phyloP scores from a whole-genome alignment of 2,329 filamentous ascomycete species.

The Arthrobotrys megalospora region DNA sequence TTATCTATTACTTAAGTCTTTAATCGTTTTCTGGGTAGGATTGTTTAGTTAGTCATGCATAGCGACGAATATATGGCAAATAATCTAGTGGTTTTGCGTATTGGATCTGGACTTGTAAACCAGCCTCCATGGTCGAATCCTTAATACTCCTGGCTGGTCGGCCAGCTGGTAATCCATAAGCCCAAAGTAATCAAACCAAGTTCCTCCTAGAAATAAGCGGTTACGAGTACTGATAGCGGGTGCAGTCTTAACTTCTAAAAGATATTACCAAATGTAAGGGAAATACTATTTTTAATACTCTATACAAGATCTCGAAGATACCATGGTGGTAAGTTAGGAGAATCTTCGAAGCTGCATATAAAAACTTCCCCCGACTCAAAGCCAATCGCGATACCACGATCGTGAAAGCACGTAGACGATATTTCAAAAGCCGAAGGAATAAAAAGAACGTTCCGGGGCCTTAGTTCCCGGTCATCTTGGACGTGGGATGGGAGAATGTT shows the following conservation, averaged over 20 bases:
- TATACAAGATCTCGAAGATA: background rate
- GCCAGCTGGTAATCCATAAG: too few relatives aligned
- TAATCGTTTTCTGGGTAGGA: background rate
- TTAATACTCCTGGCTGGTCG: too few relatives aligned
- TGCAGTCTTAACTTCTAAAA: too few relatives aligned
- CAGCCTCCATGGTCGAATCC: too few relatives aligned
- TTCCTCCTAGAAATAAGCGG: too few relatives aligned
- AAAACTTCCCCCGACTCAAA: background rate
- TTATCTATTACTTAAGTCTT: background rate
- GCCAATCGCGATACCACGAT: background rate
- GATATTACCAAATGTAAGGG: too few relatives aligned
- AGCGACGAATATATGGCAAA: conserved; percentile 21
- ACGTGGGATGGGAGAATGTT: background rate
- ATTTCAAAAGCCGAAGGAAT: background rate
- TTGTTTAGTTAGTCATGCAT: conserved; percentile 6
- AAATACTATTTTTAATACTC: too few relatives aligned
- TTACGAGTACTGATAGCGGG: too few relatives aligned
- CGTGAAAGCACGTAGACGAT: background rate
- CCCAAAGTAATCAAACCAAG: too few relatives aligned
- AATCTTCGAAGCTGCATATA: background rate
- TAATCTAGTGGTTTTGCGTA: background rate
- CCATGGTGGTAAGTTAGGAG: background rate
- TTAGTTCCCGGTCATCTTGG: background rate
- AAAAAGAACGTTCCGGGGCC: background rate
- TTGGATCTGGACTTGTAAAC: too few relatives aligned